phyloP scores from a whole-genome alignment of 352 stramenopile genomes.

The Elongisporangium senticosum region DNA sequence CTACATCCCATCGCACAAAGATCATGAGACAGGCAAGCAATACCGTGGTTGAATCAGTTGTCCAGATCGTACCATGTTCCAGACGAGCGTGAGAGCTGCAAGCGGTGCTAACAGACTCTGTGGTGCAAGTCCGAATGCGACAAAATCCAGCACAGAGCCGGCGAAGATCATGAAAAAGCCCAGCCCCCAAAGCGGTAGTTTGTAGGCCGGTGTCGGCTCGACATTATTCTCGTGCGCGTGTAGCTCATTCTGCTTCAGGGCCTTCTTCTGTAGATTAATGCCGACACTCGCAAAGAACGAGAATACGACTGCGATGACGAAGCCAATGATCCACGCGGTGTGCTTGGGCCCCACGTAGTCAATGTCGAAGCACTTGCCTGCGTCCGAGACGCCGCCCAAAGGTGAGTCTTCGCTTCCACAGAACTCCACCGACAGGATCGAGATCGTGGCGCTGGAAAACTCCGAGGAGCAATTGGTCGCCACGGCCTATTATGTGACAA shows the following conservation, averaged over 20 bases:
- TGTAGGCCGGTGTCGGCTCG: slow-evolving; percentile 51
- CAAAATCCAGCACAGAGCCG: slow-evolving; percentile 87
- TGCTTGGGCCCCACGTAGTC: slow-evolving; percentile 59
- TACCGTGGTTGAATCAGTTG: neutral
- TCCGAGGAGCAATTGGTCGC: slow-evolving; percentile 32
- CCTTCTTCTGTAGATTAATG: slow-evolving; percentile 85
- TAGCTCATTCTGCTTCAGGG: slow-evolving; percentile 77
- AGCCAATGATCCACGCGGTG: slow-evolving; percentile 73
- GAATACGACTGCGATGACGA: slow-evolving; percentile 77
- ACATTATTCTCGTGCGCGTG: slow-evolving; percentile 41
- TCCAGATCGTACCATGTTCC: slow-evolving; percentile 71
- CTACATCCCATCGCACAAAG: slow-evolving; percentile 12
- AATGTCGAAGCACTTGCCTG: slow-evolving; percentile 63
- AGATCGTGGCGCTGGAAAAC: slow-evolving; percentile 8
- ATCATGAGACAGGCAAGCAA: neutral
- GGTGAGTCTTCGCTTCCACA: slow-evolving; percentile 23
- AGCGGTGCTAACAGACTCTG: slow-evolving; percentile 85
- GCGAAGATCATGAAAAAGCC: slow-evolving; percentile 77
- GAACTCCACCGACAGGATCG: slow-evolving; percentile 11
- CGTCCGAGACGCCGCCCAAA: slow-evolving; percentile 24
- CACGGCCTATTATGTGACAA: slow-evolving; percentile 14
- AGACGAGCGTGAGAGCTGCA: slow-evolving; percentile 87
- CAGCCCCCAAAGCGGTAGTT: slow-evolving; percentile 77
- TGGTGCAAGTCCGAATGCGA: slow-evolving; percentile 86
- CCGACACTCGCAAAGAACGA: slow-evolving; percentile 77